Evolutionary conservation across 345 rosid species (phyloP), one percentile per base, ranked within the genome.

Genomic region (Mallotus nudiflorus): DNA sequence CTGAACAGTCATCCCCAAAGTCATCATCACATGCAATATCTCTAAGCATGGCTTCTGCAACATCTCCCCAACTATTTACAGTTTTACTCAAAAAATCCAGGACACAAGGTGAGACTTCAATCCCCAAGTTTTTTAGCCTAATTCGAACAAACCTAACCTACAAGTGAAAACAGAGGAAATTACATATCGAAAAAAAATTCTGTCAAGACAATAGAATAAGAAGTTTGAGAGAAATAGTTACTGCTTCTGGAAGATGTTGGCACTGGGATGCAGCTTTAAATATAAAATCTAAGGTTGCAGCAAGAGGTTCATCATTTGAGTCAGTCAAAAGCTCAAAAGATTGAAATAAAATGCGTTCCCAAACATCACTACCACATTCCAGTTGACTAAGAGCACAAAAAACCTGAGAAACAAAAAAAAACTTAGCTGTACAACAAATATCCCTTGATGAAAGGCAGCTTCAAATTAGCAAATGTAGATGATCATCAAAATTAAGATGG

Each of bases 211-310:
- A 70, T 12, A 75, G 45, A 48, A 39, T 16, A 35, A 48, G 70
- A 66, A 29, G 24, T 62, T 61, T 39, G 61, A 73, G 59, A 50
- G 9, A 37, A 67, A 69, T 62, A 73, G 87, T 64, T 88, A 96
- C 99, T 24, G 98, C 99, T 80, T 92, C 87, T 64, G 93, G 92
- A 78, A 96, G 90, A 75, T 86, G 89, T 75, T 89, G 92, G 82
- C 97, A 88, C 74, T 87, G 93, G 28, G 90, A 89, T 69, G 97
- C 98, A 76, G 96, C 89, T 78, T 88, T 96, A 77, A 91, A 85
- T 72, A 87, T 78, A 68, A 96, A 96, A 81, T 88, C 97, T 60
- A 96, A 84, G 70, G 91, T 81, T 27, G 95, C 96, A 66, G 82
- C 85, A 69, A 96, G 91, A 66, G 80, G 79, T 80, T 96, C 98